These are phyloP conservation scores for Bipolaris zeicola DNA, from an alignment of 2,329 filamentous ascomycete genomes.

Conservation along the genomic window DNA sequence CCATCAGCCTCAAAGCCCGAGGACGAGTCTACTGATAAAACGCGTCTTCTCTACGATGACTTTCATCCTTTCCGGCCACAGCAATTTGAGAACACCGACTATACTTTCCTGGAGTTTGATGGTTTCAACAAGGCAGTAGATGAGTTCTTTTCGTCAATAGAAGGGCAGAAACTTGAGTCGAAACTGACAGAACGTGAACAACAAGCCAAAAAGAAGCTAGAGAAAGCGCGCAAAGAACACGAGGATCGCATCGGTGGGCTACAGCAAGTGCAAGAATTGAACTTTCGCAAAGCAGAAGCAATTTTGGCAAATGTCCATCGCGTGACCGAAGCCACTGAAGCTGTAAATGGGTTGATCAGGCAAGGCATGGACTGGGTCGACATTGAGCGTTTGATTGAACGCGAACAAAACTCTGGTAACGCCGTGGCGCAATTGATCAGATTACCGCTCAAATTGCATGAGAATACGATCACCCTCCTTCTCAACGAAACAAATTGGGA, in stretches of 20 bases:
- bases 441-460: constrained; percentile 84
- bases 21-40: constrained; percentile 51
- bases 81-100: constrained; percentile 73
- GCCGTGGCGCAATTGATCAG: constrained; percentile 86
- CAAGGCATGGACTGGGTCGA: constrained; percentile 99
- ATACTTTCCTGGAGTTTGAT: constrained; percentile 75
- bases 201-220: constrained; percentile 79
- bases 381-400: constrained; percentile 83
- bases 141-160: constrained; percentile 95
- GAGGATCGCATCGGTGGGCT: constrained; percentile 82
- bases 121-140: constrained; percentile 94
- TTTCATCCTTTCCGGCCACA: constrained; percentile 90
- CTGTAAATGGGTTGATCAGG: constrained; percentile 86
- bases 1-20: constrained; percentile 43
- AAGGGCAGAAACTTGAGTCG: constrained; percentile 90
- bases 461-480: constrained; percentile 83
- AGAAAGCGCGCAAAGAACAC: constrained; percentile 83
- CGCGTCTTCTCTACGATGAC: constrained; percentile 78
- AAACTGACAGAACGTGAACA: constrained; percentile 81
- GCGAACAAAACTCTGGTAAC: constrained; percentile 81
- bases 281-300: constrained; percentile 84
- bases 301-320: constrained; percentile 90
- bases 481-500: constrained; percentile 73
- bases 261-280: constrained; percentile 78
- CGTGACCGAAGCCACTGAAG: constrained; percentile 90